Conservation (phyloP, 106 monocot genomes). For the Platanthera zijinensis region DNA sequence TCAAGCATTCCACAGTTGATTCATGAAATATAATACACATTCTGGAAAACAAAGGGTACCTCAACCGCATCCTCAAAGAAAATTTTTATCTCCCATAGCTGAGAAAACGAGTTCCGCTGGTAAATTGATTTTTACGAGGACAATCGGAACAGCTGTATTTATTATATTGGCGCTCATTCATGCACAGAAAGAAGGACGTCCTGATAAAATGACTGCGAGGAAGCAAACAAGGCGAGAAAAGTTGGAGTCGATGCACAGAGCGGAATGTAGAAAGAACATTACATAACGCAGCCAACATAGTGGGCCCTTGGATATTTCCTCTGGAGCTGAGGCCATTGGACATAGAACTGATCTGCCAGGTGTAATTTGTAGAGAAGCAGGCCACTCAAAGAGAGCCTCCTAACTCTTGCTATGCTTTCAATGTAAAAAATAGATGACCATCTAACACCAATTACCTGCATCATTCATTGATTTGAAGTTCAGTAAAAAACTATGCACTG, state of each 20-base stretch:
- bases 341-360: slow-evolving; percentile 71
- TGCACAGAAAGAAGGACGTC: background rate
- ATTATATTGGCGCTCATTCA: background rate
- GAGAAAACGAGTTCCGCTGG: too few species aligned
- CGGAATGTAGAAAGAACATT: background rate
- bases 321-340: slow-evolving; percentile 83
- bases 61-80: too few species aligned
- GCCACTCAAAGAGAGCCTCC: slow-evolving; percentile 69
- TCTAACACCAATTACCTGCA: slow-evolving; percentile 47
- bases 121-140: too few species aligned
- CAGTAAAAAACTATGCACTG: too few species aligned
- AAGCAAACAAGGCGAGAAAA: background rate
- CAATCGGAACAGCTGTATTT: too few species aligned
- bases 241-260: too few species aligned
- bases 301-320: background rate
- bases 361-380: slow-evolving; percentile 76
- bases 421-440: slow-evolving; percentile 87
- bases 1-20: too few species aligned
- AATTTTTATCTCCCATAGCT: too few species aligned
- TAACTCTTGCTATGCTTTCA: slow-evolving; percentile 96
- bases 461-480: too few species aligned
- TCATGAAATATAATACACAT: too few species aligned
- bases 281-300: background rate
- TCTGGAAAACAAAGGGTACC: too few species aligned
- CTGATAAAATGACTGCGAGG: background rate